A percentile compares a stretch with the other conserved stretches of the same genome.
These are phyloP conservation scores for Hippophae rhamnoides DNA, from an alignment of 306 rosid species.

Conservation along the genomic window DNA sequence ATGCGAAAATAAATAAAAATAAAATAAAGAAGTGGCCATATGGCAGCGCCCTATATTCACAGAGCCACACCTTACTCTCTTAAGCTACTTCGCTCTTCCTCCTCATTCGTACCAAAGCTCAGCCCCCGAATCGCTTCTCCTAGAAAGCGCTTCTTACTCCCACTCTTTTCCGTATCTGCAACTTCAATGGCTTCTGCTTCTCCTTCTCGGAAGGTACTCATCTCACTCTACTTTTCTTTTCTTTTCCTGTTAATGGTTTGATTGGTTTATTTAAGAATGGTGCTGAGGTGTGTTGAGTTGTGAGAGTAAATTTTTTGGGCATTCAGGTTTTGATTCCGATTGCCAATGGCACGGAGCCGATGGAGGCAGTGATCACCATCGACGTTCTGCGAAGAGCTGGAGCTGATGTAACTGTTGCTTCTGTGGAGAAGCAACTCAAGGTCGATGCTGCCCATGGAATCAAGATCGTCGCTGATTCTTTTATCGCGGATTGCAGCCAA, in stretches of 20 bases:
- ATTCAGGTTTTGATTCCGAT: constrained; percentile 68
- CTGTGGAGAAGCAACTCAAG: constrained; percentile 47
- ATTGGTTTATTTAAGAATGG: background rate
- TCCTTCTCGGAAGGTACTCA: constrained; percentile 12
- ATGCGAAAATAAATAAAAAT: background rate
- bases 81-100: background rate
- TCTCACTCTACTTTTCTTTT: background rate
- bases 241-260: background rate
- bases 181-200: constrained; percentile 16
- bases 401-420: constrained; percentile 80
- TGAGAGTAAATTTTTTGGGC: background rate
- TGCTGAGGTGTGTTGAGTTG: background rate
- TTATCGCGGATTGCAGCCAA: constrained; percentile 43
- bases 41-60: background rate
- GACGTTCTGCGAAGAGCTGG: constrained; percentile 91
- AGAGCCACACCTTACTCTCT: constrained; percentile 8
- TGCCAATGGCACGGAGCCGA: constrained; percentile 84
- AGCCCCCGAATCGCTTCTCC: background rate
- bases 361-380: constrained; percentile 73
- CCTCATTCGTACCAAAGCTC: background rate
- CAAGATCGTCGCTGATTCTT: constrained; percentile 67
- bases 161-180: background rate
- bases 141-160: background rate
- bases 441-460: constrained; percentile 64
- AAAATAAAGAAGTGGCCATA: background rate